Evolutionary conservation across 163 green algal species (phyloP).

Genomic region (Dunaliella salina): DNA sequence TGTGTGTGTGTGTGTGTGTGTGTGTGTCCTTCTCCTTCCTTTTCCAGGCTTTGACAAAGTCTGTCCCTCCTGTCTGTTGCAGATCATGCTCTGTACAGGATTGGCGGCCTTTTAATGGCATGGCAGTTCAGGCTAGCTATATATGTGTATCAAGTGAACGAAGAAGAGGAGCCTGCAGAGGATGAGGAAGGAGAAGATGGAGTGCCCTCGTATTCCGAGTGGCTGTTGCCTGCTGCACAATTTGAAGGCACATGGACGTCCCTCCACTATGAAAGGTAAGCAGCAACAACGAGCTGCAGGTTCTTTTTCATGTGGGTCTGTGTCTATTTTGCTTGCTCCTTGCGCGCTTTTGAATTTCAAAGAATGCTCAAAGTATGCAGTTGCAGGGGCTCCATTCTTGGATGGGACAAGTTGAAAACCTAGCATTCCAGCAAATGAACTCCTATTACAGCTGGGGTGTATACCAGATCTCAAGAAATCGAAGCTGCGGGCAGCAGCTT

Average conservation of each 20-base stretch:
- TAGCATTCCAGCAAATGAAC: too few species aligned
- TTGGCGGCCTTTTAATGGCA: neutral
- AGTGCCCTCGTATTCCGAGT: conserved; percentile 67
- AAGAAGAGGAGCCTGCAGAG: conserved; percentile 40
- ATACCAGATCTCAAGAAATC: too few species aligned
- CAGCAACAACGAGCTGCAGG: too few species aligned
- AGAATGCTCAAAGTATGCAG: too few species aligned
- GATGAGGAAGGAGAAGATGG: conserved; percentile 67
- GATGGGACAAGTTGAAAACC: too few species aligned
- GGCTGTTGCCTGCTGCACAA: conserved; percentile 65
- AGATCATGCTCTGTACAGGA: neutral
- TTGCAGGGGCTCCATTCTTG: too few species aligned
- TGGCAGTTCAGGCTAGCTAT: conserved; percentile 1
- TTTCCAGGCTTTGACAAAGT: neutral
- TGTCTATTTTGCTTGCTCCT: too few species aligned
- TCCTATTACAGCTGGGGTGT: too few species aligned
- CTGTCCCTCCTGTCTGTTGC: neutral
- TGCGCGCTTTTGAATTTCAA: too few species aligned
- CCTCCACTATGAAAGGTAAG: neutral
- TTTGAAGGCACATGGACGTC: conserved; percentile 70
- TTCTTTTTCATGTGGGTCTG: too few species aligned
- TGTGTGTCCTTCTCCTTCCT: neutral
- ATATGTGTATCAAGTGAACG: conserved; percentile 5
- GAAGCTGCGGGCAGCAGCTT: too few species aligned
- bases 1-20: neutral